Evolutionary conservation across 2,329 filamentous ascomycete species (phyloP), one percentile per base, ranked within the genome.

Genomic region (Penicillium sp.): DNA sequence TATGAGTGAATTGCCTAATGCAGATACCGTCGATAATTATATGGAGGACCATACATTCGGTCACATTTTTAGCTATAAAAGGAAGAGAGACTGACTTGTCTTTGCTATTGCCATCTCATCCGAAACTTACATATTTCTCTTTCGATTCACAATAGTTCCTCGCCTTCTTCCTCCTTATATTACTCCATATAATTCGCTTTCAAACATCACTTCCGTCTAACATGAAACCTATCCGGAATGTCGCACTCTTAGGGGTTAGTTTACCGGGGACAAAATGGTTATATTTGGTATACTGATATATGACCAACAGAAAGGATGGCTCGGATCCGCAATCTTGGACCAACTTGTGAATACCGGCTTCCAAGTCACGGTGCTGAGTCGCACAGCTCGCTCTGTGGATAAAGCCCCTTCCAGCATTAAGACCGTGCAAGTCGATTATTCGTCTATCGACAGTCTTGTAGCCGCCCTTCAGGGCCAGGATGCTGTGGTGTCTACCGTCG

Each of bases 401-500:
- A 21, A 23, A 21, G 9, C 40, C 8, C 10, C 11, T 31, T 10
- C 41, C 9, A 38, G 43, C 40, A 15, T 33, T 25, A 53, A n/a
- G 23, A 31, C 41, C 19, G 8, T 47, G 50, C 50, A 53, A 39
- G 50, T 53, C 11, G 50, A 53, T 27, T 53, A 53, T 46, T 46
- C 50, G 6, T 53, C 50, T n/a, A 46, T 47, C n/a, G 33, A 46
- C 23, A 53, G 23, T 7, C 50, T 53, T 47, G 41, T n/a, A 13
- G n/a, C 41, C 6, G 50, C 41, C 16, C 41, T 53, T 11, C 15
- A 13, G 25, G 41, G 23, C 8, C 50, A 53, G 23, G 21, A 53
- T 39, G 41, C 41, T 4, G 41, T 47, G 19, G 25, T 47, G 1
- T 53, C 50, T 16, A 46, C 50, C 8, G 27, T 54, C 7, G 44